Evolutionary conservation across 2,329 filamentous ascomycete genomes (phyloP).

Genomic region (Madurella mycetomatis): DNA sequence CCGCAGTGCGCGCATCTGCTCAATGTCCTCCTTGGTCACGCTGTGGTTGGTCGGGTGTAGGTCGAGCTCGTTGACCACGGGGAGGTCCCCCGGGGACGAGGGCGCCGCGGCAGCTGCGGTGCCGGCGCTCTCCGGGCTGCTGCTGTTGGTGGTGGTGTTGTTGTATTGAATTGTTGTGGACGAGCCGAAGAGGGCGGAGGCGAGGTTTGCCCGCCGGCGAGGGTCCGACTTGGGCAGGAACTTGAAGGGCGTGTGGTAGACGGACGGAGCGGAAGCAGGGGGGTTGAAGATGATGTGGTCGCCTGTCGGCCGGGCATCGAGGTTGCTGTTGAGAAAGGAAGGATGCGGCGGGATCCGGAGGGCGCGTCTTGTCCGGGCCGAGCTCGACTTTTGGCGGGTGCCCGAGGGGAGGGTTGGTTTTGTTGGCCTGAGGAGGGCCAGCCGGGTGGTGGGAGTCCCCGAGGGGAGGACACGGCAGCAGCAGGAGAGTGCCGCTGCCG

Average conservation of each 20-base stretch:
- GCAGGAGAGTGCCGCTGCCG: slow-evolving; percentile 17
- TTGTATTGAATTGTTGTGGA: slow-evolving; percentile 23
- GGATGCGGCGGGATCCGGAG: slow-evolving; percentile 58
- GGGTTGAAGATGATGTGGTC: slow-evolving; percentile 48
- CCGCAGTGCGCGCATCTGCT: slow-evolving; percentile 56
- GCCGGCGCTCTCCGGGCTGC: neutral
- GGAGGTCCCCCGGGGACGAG: slow-evolving; percentile 11
- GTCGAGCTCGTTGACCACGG: slow-evolving; percentile 16
- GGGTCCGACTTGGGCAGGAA: slow-evolving; percentile 58
- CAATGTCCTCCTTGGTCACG: slow-evolving; percentile 51
- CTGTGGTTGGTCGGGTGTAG: slow-evolving; percentile 38
- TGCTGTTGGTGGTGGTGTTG: neutral
- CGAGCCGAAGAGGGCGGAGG: slow-evolving; percentile 37
- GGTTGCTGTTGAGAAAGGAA: slow-evolving; percentile 44
- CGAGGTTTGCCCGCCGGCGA: slow-evolving; percentile 47
- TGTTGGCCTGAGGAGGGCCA: slow-evolving; percentile 21
- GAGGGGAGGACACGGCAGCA: slow-evolving; percentile 16
- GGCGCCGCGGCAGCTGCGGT: slow-evolving; percentile 4
- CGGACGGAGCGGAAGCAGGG: slow-evolving; percentile 44
- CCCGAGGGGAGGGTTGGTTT: slow-evolving; percentile 29
- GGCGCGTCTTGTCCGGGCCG: slow-evolving; percentile 50
- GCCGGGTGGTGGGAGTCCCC: slow-evolving; percentile 25
- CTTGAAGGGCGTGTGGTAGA: slow-evolving; percentile 61
- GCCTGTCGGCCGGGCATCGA: slow-evolving; percentile 31
- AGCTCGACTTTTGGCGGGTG: slow-evolving; percentile 46